Evolutionary conservation across 768 basidiomycete species (phyloP).

Genomic region (Amyloporia xantha): DNA sequence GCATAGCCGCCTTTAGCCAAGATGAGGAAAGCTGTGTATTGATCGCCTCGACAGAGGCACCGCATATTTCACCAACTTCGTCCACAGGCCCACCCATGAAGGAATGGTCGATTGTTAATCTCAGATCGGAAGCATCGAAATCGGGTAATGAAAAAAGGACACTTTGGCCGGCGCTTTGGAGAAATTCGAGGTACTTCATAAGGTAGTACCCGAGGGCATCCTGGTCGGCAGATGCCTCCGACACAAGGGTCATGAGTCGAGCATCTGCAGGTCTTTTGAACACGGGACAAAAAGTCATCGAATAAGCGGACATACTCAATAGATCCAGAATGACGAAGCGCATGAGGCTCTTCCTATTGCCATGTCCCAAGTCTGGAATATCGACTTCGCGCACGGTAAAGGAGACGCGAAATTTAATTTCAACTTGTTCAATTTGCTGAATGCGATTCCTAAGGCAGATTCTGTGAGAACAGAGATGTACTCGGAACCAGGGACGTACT

Average conservation of each 20-base stretch:
- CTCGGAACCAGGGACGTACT: too few relatives aligned
- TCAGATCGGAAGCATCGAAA: constrained; percentile 16
- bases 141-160: constrained; percentile 23
- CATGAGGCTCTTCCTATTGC: constrained; percentile 8
- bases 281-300: neutral
- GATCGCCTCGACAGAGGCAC: constrained; percentile 11
- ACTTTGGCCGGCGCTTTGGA: constrained; percentile 19
- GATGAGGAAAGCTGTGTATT: constrained; percentile 11
- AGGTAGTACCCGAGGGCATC: constrained; percentile 11
- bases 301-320: constrained; percentile 1
- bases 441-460: constrained; percentile 3
- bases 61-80: neutral
- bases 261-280: constrained; percentile 2
- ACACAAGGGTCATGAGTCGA: neutral
- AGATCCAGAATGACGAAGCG: constrained; percentile 12
- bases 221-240: neutral
- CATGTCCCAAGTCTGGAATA: constrained; percentile 8
- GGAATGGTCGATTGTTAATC: constrained; percentile 18
- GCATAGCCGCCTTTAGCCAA: constrained; percentile 13
- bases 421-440: neutral
- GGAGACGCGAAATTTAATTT: constrained; percentile 16
- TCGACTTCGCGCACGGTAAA: constrained; percentile 12
- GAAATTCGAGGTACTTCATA: constrained; percentile 16
- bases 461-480: too few relatives aligned
- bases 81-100: neutral